phyloP scores from a whole-genome alignment of 257 asterid genomes.

The Nicotiana knightiana region DNA sequence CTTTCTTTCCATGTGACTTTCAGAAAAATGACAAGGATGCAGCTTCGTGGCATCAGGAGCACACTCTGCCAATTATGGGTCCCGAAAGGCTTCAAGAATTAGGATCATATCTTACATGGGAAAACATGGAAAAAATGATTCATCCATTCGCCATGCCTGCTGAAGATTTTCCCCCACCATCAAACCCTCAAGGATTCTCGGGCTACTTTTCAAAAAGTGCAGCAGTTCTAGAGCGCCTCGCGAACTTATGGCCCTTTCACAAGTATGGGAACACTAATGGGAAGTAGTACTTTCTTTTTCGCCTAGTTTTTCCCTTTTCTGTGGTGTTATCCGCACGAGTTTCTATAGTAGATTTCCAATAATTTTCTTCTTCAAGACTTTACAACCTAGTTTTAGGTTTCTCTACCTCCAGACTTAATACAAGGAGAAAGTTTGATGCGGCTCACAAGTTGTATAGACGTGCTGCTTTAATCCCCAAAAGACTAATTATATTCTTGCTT shows the following conservation, averaged over 20 bases:
- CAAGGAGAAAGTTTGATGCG: too few relatives aligned
- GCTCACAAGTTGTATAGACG: too few relatives aligned
- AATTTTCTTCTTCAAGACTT: too few relatives aligned
- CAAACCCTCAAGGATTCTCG: slow-evolving; percentile 76
- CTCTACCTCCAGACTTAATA: too few relatives aligned
- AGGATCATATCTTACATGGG: slow-evolving; percentile 62
- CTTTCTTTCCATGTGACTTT: slow-evolving; percentile 6
- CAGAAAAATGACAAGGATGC: slow-evolving; percentile 64
- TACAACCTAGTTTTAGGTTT: too few relatives aligned
- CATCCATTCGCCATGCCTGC: slow-evolving; percentile 90
- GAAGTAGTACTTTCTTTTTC: slow-evolving; percentile 20
- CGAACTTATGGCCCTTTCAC: slow-evolving; percentile 81
- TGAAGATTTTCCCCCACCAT: slow-evolving; percentile 85
- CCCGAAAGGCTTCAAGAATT: slow-evolving; percentile 88
- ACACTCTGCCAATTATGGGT: slow-evolving; percentile 79
- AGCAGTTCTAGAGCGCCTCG: slow-evolving; percentile 82
- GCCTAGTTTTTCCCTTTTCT: not conserved
- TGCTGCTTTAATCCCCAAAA: too few relatives aligned
- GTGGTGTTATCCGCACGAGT: not conserved
- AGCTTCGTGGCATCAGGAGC: slow-evolving; percentile 69
- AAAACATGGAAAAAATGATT: slow-evolving; percentile 80
- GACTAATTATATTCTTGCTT: too few relatives aligned
- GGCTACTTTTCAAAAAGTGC: slow-evolving; percentile 96
- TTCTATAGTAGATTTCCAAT: too few relatives aligned
- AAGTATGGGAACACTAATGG: slow-evolving; percentile 46